phyloP scores from a whole-genome alignment of 2,329 filamentous ascomycete species.

The Stachybotrys elegans region DNA sequence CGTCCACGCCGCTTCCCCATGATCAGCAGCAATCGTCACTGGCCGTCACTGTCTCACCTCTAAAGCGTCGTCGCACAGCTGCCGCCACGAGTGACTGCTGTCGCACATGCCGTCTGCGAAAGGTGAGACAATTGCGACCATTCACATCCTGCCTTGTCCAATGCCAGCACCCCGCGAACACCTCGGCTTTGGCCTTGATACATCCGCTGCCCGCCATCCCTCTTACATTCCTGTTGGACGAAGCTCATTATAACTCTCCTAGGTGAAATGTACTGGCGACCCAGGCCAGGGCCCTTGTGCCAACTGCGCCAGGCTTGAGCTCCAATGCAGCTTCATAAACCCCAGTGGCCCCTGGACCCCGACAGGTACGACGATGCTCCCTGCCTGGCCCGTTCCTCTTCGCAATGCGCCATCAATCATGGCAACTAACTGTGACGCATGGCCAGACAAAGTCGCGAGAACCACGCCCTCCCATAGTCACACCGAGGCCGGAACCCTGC shows the following conservation, averaged over 20 bases:
- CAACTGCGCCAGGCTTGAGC: slow-evolving; percentile 31
- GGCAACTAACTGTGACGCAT: slow-evolving; percentile 4
- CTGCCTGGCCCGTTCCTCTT: no score
- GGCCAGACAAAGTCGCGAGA: slow-evolving; percentile 25
- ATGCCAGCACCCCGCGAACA: no score
- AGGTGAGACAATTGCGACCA: slow-evolving; percentile 24
- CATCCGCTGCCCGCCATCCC: no score
- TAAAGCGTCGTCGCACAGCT: slow-evolving; percentile 26
- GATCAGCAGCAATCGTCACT: slow-evolving; percentile 3
- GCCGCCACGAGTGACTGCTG: slow-evolving; percentile 24
- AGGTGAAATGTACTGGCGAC: slow-evolving; percentile 39
- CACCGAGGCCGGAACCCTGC: slow-evolving; percentile 35
- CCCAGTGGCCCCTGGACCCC: slow-evolving; percentile 13
- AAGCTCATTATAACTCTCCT: slow-evolving; percentile 1
- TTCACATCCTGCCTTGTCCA: no score
- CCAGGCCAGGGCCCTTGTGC: slow-evolving; percentile 28
- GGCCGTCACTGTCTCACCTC: background rate
- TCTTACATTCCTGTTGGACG: no score
- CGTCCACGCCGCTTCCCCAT: slow-evolving; percentile 7
- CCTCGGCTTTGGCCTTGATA: no score
- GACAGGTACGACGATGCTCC: slow-evolving; percentile 17
- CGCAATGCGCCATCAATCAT: no score
- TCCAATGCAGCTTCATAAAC: slow-evolving; percentile 29
- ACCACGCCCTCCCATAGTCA: slow-evolving; percentile 34
- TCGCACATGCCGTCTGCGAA: slow-evolving; percentile 32